phyloP scores from a whole-genome alignment of 1,284 basidiomycete species.

The Malassezia brasiliensis region DNA sequence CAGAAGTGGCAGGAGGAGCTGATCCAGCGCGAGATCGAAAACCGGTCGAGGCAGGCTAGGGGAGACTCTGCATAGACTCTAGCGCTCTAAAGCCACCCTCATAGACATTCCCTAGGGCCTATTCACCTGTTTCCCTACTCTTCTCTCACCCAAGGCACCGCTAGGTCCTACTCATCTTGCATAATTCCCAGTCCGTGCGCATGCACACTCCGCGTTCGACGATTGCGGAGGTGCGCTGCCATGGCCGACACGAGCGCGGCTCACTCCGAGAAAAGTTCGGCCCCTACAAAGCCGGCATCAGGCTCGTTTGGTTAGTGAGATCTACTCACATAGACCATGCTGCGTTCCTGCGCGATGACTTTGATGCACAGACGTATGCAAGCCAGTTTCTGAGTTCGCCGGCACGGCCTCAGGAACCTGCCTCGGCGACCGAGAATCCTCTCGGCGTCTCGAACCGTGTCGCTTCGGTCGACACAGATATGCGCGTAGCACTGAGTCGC shows the following conservation, averaged over 20 bases:
- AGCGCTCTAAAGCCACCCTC: too few species aligned
- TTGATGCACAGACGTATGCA: constrained; percentile 11
- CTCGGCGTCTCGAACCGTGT: not conserved
- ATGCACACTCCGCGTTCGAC: too few species aligned
- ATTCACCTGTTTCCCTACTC: too few species aligned
- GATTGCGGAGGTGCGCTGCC: too few species aligned
- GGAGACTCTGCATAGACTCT: too few species aligned
- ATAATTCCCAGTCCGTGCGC: too few species aligned
- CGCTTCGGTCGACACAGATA: constrained; percentile 4
- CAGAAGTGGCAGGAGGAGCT: constrained; percentile 13
- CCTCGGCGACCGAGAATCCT: not conserved
- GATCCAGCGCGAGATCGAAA: constrained; percentile 1
- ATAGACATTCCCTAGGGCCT: too few species aligned
- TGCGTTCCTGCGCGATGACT: constrained; percentile 6
- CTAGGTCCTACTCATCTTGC: too few species aligned
- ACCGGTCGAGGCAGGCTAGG: too few species aligned
- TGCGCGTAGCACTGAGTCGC: constrained; percentile 12
- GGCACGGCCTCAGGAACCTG: not conserved
- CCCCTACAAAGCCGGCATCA: too few species aligned
- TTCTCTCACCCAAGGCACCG: too few species aligned
- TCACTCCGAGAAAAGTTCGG: not conserved
- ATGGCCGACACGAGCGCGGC: not conserved
- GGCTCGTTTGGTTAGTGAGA: too few species aligned
- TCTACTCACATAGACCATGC: not conserved
- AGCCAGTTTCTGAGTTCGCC: constrained; percentile 7